Base-by-base conservation (phyloP, 129 eudicot species). In the Lactuca saligna region DNA sequence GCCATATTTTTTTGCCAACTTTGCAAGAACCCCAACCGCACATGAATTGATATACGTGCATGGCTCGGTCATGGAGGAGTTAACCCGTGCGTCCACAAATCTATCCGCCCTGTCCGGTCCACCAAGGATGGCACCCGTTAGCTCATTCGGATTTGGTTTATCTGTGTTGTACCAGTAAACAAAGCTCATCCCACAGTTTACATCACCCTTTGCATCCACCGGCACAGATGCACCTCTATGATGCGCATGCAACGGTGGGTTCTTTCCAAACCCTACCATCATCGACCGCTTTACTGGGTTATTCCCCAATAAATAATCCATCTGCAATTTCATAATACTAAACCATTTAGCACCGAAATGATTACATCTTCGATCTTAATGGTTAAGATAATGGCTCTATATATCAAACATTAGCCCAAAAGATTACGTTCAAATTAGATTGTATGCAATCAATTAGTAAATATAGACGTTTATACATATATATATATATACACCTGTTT, bases 201-300 rank as follows among this genome's bases (percentile, higher is more conserved):
- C 78, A 0, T 25, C 75, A 31, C 69, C 25, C 1, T 12, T 17
- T 3, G 55, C 7, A 33, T 86, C 13, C 17, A 50, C 65, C 0
- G 97, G 97, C 3, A 87, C 77, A 1, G 97, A 91, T 12, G 97
- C 93, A 34, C 97, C 97, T 77, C 97, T 85, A 68, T 91, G 97
- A 70, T 91, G 97, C 6, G 96, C 88, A 44, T 85, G 96, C n/a
- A 56, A 50, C n/a, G 97, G 97, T 20, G 88, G 92, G 13, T 85
- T 71, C 3, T 63, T 75, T 3, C 97, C 97, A 60, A 85, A 91
- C 32, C 96, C 97, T 8, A 88, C 97, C 97, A 91, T 91, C 82
- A 85, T 88, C 61, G 97, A 91, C 74, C 88, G 80, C 42, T 62
- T 67, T 67, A 54, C 54, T 0, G 97, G 97, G 68, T 88, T 91